Base-by-base conservation (phyloP, 768 basidiomycete genomes). In the Cubamyces sp. region DNA sequence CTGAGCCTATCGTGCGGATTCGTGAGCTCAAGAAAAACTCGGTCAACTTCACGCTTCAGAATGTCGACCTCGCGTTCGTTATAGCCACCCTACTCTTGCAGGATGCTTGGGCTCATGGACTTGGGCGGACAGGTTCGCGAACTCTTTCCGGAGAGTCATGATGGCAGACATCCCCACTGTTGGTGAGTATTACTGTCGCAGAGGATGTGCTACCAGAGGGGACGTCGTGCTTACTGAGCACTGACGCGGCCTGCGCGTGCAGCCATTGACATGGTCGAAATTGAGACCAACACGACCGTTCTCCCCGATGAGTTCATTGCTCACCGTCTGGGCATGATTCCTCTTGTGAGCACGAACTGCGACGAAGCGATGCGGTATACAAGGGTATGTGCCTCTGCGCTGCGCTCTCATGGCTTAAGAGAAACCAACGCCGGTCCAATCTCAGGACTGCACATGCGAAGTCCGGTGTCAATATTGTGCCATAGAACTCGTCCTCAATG, bases 261-360 rank as follows among this genome's bases (percentile, higher is more conserved):
- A 98, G 97, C 96, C 39, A 98, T 99, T 66, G 97, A 99, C 78
- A 89, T 96, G 76, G 96, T 98, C 12, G 91, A 94, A 75, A 90
- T 98, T 65, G 84, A 90, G 61, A 84, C 83, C 57, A 99, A 99
- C 74, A 94, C 94, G 5, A 87, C 92, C 1, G 96, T 97, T 3
- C 78, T 99, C 21, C 93, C 96, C 2, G 97, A 99, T 76, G 97
- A 99, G 77, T 97, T 95, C 78, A 90, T 99, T 63, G 93, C 95
- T 0, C 97, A 99, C 75, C 86, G 97, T 53, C 81, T 99, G 30
- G 97, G 97, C 23, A 90, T 97, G 86, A 82, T 99, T 28, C 97
- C 97, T 8, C 80, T 99, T 23, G 80, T 89, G 53, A 96, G 93
- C 74, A 80, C 86, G 41, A 92, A 91, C 66, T 96, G 94, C 67